A percentile compares a stretch with the other conserved stretches of the same genome.
These are phyloP conservation scores for Trichoderma erinaceum DNA, from an alignment of 495 filamentous ascomycete species.

Conservation along the genomic window DNA sequence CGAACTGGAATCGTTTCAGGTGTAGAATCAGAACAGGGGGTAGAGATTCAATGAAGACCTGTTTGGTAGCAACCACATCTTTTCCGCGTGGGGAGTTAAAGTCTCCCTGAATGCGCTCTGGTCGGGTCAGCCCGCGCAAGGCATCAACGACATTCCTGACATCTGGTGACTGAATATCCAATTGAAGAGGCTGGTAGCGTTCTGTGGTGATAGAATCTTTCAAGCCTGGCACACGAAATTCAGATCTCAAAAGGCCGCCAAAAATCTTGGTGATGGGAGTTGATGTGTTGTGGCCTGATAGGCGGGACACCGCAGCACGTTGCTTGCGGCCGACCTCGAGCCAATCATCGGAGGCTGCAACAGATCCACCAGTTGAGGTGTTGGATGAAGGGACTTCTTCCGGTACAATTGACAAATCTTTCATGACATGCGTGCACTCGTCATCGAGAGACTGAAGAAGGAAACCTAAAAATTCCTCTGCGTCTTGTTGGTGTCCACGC, in stretches of 20 bases:
- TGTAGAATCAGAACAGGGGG: conserved; percentile 92
- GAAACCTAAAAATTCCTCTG: conserved; percentile 94
- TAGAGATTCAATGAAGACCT: conserved; percentile 88
- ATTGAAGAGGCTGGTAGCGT: conserved; percentile 87
- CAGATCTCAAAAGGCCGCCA: conserved; percentile 84
- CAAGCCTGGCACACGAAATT: conserved; percentile 77
- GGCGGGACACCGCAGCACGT: conserved; percentile 76
- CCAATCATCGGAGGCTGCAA: conserved; percentile 60
- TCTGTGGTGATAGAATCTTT: conserved; percentile 88
- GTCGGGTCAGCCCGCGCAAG: conserved; percentile 71
- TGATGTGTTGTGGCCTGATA: conserved; percentile 67
- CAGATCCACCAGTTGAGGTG: conserved; percentile 33
- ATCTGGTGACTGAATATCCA: conserved; percentile 82
- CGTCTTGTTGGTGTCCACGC: conserved; percentile 96
- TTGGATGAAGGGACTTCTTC: conserved; percentile 34
- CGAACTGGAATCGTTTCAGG: conserved; percentile 95
- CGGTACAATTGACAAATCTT: conserved; percentile 36
- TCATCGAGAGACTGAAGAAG: conserved; percentile 89
- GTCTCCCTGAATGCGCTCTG: conserved; percentile 79
- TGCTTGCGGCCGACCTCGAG: conserved; percentile 92
- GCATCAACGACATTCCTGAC: conserved; percentile 90
- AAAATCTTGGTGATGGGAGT: conserved; percentile 93
- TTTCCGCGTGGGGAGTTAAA: conserved; percentile 78
- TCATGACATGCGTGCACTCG: conserved; percentile 76
- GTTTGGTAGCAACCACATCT: conserved; percentile 75